Evolutionary conservation across 345 rosid species (phyloP).

Genomic region (Salix purpurea): DNA sequence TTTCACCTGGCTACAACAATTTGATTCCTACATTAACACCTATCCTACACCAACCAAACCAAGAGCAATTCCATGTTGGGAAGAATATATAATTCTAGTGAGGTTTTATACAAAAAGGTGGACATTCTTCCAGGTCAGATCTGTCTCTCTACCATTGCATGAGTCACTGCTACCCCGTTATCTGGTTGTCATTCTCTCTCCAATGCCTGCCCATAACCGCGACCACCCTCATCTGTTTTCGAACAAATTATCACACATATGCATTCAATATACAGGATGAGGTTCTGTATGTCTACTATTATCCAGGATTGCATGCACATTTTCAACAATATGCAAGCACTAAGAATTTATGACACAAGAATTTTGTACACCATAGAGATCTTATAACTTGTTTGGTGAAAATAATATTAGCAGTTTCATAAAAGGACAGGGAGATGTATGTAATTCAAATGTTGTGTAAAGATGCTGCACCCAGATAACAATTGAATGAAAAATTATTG

Average conservation of each 20-base stretch:
- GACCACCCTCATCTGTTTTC: conserved; percentile 42
- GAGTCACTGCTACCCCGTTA: conserved; percentile 5
- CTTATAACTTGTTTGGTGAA: neutral
- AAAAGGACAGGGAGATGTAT: neutral
- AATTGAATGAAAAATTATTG: neutral
- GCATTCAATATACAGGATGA: neutral
- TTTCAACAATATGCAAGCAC: neutral
- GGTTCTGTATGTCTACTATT: neutral
- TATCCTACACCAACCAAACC: conserved; percentile 20
- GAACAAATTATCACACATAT: neutral
- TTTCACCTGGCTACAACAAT: conserved; percentile 19
- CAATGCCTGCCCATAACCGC: conserved; percentile 32
- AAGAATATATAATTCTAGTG: neutral
- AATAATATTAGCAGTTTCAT: neutral
- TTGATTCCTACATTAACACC: conserved; percentile 22
- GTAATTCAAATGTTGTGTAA: neutral
- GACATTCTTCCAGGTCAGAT: conserved; percentile 6
- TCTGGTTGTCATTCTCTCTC: conserved; percentile 28
- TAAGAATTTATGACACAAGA: neutral
- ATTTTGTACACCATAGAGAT: neutral
- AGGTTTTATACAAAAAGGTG: conserved; percentile 20
- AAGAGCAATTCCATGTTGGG: neutral
- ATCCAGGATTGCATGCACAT: neutral
- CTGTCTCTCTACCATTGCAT: conserved; percentile 4
- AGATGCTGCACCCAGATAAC: neutral